A percentile compares a stretch with the other conserved stretches of the same genome.
phyloP scores from a whole-genome alignment of 1,139 yeast species.

The Citeromyces siamensis region DNA sequence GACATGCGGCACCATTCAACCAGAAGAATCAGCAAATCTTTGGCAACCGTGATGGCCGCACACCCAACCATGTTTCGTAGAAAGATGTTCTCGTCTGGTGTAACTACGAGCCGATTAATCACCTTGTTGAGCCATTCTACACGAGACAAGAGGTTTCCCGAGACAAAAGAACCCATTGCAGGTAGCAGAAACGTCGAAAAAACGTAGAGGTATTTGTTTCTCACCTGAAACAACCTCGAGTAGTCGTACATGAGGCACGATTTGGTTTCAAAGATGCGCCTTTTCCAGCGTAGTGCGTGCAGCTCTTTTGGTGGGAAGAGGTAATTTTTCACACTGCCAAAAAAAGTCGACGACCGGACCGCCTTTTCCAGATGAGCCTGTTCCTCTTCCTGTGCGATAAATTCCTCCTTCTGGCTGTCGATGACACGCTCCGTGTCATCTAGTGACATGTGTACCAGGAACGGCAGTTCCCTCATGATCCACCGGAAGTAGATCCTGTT shows the following conservation, averaged over 20 bases:
- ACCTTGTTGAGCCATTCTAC: slow-evolving; percentile 10
- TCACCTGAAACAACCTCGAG: slow-evolving; percentile 14
- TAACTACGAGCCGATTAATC: slow-evolving; percentile 12
- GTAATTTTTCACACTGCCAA: neutral
- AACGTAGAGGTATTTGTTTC: slow-evolving; percentile 10
- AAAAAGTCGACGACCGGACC: neutral
- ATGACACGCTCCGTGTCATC: too few relatives aligned
- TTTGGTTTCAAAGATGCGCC: slow-evolving; percentile 14
- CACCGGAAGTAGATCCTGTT: slow-evolving; percentile 31
- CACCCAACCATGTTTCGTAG: slow-evolving; percentile 34
- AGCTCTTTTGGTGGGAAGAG: neutral
- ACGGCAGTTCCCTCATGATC: slow-evolving; percentile 17
- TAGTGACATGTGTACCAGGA: too few relatives aligned
- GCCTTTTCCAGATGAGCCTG: slow-evolving; percentile 7
- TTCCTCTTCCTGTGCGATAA: slow-evolving; percentile 17
- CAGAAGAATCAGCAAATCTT: too few relatives aligned
- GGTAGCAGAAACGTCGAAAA: slow-evolving; percentile 26
- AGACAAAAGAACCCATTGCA: slow-evolving; percentile 16
- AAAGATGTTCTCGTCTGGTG: slow-evolving; percentile 28
- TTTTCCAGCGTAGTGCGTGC: slow-evolving; percentile 6
- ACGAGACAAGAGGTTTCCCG: slow-evolving; percentile 11
- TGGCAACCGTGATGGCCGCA: slow-evolving; percentile 22
- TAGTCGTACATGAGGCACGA: slow-evolving; percentile 20
- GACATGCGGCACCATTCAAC: too few relatives aligned
- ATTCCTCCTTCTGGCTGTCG: slow-evolving; percentile 14